Base-by-base conservation (phyloP, 2,329 filamentous ascomycete species). In the Fusarium tricinctum region DNA sequence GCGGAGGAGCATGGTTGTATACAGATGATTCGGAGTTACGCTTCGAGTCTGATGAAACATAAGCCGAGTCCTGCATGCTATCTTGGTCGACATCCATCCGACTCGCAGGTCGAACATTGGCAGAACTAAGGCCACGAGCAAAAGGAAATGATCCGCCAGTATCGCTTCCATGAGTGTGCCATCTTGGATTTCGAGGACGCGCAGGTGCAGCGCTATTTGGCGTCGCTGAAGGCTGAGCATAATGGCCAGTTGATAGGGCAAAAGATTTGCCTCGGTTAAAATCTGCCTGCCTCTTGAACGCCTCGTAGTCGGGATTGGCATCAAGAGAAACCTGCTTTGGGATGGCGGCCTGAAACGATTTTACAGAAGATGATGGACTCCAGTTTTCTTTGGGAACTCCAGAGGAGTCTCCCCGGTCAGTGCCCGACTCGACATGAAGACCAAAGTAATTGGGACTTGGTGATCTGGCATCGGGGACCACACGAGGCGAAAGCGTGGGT, bases 371-470 rank as follows among this genome's bases (percentile, higher is more conserved):
- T 1, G 89, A 86, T 10, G 91, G 86, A 71, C 90, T 92, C 91
- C 92, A 95, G 78, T 92, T 92, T 68, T 89, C 88, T 58, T 88
- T 88, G 2, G 89, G 85, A 65, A 91, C 83, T 33, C 84, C 83
- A 6, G 85, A 86, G 4, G 90, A 91, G 49, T 90, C 89, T 64
- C 89, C 85, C 23, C 86, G 83, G 64, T 92, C 89, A 56, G 80
- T 83, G 45, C 81, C 79, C 20, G 87, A 78, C 60, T 93, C 89
- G 66, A 92, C 81, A 30, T 89, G 83, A 62, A 97, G 87, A 57
- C 92, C 92, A 77, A 97, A 97, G 79, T 97, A 97, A 77, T 94
- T 97, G 14, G 93, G 92, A 76, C 92, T 95, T 12, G 89, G 81
- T 2, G 85, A 80, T 65, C 84, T 82, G 17, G 74, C 75, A 40